Conservation (phyloP, 2,329 filamentous ascomycete species). For the Diaporthe velutina region DNA sequence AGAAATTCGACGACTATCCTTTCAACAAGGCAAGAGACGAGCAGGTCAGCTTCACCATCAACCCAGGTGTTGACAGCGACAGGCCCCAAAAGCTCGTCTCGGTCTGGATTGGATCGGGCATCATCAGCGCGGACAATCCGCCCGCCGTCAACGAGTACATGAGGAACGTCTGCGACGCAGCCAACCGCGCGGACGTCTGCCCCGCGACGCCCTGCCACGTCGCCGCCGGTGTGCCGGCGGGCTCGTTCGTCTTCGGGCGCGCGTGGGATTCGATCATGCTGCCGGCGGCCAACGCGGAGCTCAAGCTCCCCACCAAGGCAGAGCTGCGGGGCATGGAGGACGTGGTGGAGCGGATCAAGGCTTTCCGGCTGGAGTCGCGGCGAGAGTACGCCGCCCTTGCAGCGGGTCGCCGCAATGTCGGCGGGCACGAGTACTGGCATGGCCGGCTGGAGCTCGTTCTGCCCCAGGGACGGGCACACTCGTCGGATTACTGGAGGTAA, state of each 20-base stretch:
- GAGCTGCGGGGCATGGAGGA: slow-evolving; percentile 57
- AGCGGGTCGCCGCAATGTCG: slow-evolving; percentile 32
- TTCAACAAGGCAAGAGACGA: slow-evolving; percentile 31
- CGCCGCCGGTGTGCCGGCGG: slow-evolving; percentile 61
- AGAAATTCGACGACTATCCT: slow-evolving; percentile 12
- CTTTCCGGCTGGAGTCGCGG: slow-evolving; percentile 52
- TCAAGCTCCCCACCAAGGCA: slow-evolving; percentile 46
- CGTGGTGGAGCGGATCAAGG: slow-evolving; percentile 57
- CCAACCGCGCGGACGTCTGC: slow-evolving; percentile 53
- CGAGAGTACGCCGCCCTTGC: slow-evolving; percentile 44
- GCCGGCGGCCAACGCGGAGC: slow-evolving; percentile 43
- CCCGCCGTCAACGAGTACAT: slow-evolving; percentile 62
- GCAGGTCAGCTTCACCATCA: slow-evolving; percentile 44
- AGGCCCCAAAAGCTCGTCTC: slow-evolving; percentile 42
- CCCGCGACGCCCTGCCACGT: slow-evolving; percentile 64
- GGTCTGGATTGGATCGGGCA: slow-evolving; percentile 63
- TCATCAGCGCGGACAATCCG: slow-evolving; percentile 45
- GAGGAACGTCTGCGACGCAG: slow-evolving; percentile 54
- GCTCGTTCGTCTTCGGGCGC: slow-evolving; percentile 60
- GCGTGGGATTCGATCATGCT: slow-evolving; percentile 66
- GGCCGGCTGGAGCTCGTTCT: slow-evolving; percentile 53
- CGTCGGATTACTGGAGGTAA: slow-evolving; percentile 38
- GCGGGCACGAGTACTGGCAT: slow-evolving; percentile 53
- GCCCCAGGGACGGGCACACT: slow-evolving; percentile 14
- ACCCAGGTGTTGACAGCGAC: slow-evolving; percentile 46